Conservation (phyloP, 2,329 filamentous ascomycete genomes). For the Scytalidium sp. region DNA sequence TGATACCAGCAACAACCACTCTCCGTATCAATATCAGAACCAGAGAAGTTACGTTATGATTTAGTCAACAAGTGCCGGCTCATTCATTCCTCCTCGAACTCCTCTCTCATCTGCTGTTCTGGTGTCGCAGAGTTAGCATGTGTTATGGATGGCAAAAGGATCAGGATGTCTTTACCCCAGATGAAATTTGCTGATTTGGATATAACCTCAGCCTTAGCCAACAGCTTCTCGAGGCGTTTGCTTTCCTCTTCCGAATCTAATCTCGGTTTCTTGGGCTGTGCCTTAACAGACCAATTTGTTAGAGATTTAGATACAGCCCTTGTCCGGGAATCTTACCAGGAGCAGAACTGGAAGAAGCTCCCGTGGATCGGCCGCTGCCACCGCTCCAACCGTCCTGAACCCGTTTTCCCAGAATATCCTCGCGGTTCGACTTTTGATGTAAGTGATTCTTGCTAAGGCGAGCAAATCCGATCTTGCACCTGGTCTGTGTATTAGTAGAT, state of each 20-base stretch:
- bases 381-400: slow-evolving; percentile 62
- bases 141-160: background rate
- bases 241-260: slow-evolving; percentile 53
- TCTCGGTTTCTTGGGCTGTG: slow-evolving; percentile 63
- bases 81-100: slow-evolving; percentile 14
- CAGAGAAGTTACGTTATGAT: background rate
- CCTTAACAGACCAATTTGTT: slow-evolving; percentile 37
- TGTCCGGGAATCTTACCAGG: slow-evolving; percentile 46
- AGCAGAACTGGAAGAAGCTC: slow-evolving; percentile 70
- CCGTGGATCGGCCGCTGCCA: slow-evolving; percentile 66
- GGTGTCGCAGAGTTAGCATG: background rate
- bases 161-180: slow-evolving; percentile 43
- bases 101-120: slow-evolving; percentile 19
- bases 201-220: slow-evolving; percentile 66
- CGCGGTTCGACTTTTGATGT: slow-evolving; percentile 75
- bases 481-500: background rate
- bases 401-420: slow-evolving; percentile 74
- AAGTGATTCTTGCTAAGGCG: slow-evolving; percentile 68
- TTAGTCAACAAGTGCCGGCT: no score
- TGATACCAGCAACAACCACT: no score
- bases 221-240: slow-evolving; percentile 61
- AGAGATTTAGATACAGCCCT: slow-evolving; percentile 5
- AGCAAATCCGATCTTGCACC: slow-evolving; percentile 70
- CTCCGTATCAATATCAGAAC: background rate
- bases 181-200: slow-evolving; percentile 65